Percentiles rank a stretch among this genome's conserved stretches.
Evolutionary conservation across 2,329 filamentous ascomycete species (phyloP).

Genomic region (Stagonosporopsis tanaceti): DNA sequence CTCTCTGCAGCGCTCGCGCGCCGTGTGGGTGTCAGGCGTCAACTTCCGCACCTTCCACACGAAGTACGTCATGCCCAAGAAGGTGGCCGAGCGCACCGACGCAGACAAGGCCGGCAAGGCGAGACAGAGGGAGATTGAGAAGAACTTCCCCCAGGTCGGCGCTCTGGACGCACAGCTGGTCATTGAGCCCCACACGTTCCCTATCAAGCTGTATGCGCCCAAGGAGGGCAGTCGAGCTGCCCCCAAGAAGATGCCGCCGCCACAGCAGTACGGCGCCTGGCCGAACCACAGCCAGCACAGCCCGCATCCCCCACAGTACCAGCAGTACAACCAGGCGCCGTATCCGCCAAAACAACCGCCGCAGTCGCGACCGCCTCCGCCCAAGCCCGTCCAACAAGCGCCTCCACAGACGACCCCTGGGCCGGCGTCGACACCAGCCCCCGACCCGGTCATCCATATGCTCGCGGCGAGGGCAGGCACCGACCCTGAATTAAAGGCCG

Average conservation of each 20-base stretch:
- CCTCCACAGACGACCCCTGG: constrained; percentile 30
- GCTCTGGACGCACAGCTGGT: constrained; percentile 67
- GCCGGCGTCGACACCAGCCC: constrained; percentile 48
- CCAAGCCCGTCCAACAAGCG: constrained; percentile 38
- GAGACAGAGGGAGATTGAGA: constrained; percentile 64
- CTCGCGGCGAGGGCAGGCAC: constrained; percentile 78
- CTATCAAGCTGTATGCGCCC: constrained; percentile 60
- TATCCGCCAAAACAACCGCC: constrained; percentile 24
- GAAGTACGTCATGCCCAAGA: constrained; percentile 48
- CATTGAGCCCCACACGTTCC: constrained; percentile 81
- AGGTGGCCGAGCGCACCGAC: constrained; percentile 65
- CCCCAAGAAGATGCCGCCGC: constrained; percentile 41
- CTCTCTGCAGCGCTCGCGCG: constrained; percentile 75
- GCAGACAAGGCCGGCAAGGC: constrained; percentile 66
- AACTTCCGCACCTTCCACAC: constrained; percentile 51
- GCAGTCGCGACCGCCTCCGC: constrained; percentile 41
- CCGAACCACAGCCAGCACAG: constrained; percentile 43
- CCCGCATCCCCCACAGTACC: constrained; percentile 32
- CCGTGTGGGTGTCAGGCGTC: constrained; percentile 52
- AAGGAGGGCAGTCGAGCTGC: constrained; percentile 34
- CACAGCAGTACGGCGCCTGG: constrained; percentile 43
- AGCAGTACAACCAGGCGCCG: constrained; percentile 17
- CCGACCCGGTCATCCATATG: constrained; percentile 83
- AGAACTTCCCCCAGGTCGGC: constrained; percentile 49
- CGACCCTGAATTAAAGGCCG: constrained; percentile 74